Conservation (phyloP, 352 stramenopile species). For the Globisporangium rhizosaccharum region DNA sequence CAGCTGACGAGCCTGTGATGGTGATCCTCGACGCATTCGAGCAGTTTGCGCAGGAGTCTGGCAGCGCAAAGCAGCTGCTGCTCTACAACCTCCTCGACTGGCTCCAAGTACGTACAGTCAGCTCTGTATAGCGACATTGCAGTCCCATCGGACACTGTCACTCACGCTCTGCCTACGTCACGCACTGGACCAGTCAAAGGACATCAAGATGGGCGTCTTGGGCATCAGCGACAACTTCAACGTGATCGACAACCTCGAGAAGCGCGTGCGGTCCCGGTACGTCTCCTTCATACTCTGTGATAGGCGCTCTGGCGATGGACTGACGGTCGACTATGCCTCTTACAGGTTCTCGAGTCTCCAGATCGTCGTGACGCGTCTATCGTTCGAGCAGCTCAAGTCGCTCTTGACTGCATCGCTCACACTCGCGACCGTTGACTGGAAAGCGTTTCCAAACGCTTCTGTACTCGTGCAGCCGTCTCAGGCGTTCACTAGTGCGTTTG, state of each 20-base stretch:
- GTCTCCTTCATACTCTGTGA: neutral
- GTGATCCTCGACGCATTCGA: constrained; percentile 73
- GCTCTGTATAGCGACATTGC: neutral
- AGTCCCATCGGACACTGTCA: neutral
- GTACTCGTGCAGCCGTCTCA: constrained; percentile 12
- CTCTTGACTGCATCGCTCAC: constrained; percentile 39
- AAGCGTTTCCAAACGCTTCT: constrained; percentile 5
- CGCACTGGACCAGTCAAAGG: constrained; percentile 34
- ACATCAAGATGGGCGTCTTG: constrained; percentile 79
- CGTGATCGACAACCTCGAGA: constrained; percentile 77
- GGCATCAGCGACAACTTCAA: constrained; percentile 78
- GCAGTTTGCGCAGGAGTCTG: constrained; percentile 60
- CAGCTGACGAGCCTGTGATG: constrained; percentile 47
- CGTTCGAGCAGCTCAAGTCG: constrained; percentile 45
- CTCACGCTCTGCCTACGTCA: neutral
- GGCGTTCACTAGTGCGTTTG: constrained; percentile 37
- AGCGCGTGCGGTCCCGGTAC: constrained; percentile 71
- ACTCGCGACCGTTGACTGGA: constrained; percentile 31
- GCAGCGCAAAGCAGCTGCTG: constrained; percentile 69
- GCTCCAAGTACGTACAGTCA: constrained; percentile 37
- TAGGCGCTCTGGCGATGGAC: neutral
- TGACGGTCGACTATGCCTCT: neutral
- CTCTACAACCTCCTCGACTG: constrained; percentile 85
- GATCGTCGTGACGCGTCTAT: constrained; percentile 57
- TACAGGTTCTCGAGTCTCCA: constrained; percentile 80